Evolutionary conservation across 371 early-diverging fungal genomes (phyloP).

Genomic region (Syncephalastrum monosporum): DNA sequence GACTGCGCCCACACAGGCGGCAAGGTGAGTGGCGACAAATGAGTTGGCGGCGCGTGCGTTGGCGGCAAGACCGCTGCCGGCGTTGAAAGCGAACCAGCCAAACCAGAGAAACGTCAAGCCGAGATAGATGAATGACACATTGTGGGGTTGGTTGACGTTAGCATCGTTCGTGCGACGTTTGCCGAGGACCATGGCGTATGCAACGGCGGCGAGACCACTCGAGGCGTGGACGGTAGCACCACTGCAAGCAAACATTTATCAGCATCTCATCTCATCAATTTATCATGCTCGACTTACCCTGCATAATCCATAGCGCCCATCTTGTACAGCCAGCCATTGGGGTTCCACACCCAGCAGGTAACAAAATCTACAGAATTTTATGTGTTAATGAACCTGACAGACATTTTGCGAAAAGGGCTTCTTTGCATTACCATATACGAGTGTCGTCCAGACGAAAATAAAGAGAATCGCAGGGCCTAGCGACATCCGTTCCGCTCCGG

Average conservation of each 20-base stretch:
- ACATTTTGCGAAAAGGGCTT: background rate
- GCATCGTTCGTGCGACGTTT: constrained; percentile 66
- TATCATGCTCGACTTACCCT: constrained; percentile 27
- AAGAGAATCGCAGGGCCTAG: constrained; percentile 77
- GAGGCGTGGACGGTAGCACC: constrained; percentile 87
- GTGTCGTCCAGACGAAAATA: constrained; percentile 79
- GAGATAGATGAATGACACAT: constrained; percentile 77
- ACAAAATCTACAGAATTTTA: constrained; percentile 41
- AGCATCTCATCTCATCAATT: background rate
- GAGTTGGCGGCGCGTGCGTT: constrained; percentile 77
- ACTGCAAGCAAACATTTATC: constrained; percentile 19
- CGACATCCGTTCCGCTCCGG: constrained; percentile 82
- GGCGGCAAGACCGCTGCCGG: constrained; percentile 62
- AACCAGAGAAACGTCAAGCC: constrained; percentile 83
- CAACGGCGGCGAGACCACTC: constrained; percentile 81
- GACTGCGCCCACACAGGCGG: constrained; percentile 69
- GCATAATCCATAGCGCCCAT: constrained; percentile 82
- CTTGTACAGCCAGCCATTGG: constrained; percentile 70
- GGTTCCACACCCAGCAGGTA: constrained; percentile 87
- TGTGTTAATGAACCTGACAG: background rate
- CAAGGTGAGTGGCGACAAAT: constrained; percentile 69
- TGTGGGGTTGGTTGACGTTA: constrained; percentile 71
- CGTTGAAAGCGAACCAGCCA: constrained; percentile 40
- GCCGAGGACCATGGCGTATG: constrained; percentile 76
- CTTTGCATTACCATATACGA: constrained; percentile 59